Evolutionary conservation across 2,329 filamentous ascomycete genomes (phyloP).

Genomic region (Sclerotinia trifoliorum): DNA sequence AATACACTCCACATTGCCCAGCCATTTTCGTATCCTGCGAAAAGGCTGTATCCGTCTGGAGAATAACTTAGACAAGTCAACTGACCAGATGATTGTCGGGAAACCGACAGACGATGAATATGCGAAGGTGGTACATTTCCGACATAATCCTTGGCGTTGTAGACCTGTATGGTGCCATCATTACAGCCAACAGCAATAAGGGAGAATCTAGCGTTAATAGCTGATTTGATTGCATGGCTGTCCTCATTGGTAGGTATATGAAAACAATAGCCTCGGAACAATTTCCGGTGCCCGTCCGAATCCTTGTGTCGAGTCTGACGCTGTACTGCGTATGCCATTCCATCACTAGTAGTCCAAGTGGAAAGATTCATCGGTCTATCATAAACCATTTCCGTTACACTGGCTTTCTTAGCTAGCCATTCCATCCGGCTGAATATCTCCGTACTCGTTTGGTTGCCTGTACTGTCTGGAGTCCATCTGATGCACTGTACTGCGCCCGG

Average conservation of each 20-base stretch:
- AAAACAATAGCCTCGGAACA: slow-evolving; percentile 91
- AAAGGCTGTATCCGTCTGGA: slow-evolving; percentile 92
- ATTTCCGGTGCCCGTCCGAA: slow-evolving; percentile 49
- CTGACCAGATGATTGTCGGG: slow-evolving; percentile 63
- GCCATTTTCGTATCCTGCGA: slow-evolving; percentile 86
- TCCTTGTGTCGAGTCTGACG: slow-evolving; percentile 52
- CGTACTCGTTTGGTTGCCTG: slow-evolving; percentile 81
- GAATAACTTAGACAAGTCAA: slow-evolving; percentile 81
- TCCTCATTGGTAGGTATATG: slow-evolving; percentile 64
- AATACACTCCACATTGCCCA: slow-evolving; percentile 99
- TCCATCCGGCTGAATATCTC: slow-evolving; percentile 84
- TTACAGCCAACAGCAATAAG: slow-evolving; percentile 82
- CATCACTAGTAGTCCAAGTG: slow-evolving; percentile 88
- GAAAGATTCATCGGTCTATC: slow-evolving; percentile 95
- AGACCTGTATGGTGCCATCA: slow-evolving; percentile 81
- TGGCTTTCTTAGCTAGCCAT: slow-evolving; percentile 77
- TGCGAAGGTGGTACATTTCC: slow-evolving; percentile 91
- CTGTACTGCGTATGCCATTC: slow-evolving; percentile 88
- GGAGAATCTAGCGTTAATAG: slow-evolving; percentile 94
- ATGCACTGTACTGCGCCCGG: slow-evolving; percentile 97
- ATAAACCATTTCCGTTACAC: slow-evolving; percentile 81
- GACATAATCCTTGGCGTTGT: slow-evolving; percentile 87
- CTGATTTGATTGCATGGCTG: slow-evolving; percentile 67
- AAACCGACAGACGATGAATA: slow-evolving; percentile 67
- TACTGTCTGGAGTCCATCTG: slow-evolving; percentile 82